phyloP scores from a whole-genome alignment of 495 filamentous ascomycete species.

The Daldinia bambusicola region DNA sequence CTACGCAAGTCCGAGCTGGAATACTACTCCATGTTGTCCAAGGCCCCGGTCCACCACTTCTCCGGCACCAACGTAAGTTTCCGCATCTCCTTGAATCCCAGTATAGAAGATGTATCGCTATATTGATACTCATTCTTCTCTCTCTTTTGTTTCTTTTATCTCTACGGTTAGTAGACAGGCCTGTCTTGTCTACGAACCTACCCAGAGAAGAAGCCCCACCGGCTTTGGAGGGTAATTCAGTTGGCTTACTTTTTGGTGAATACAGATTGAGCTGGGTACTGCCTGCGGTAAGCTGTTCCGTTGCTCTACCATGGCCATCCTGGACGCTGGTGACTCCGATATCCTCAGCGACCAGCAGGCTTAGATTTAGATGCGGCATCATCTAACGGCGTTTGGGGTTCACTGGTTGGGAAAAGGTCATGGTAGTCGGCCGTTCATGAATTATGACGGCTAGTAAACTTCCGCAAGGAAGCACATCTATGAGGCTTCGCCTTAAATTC shows the following conservation, averaged over 20 bases:
- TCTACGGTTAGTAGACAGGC: constrained; percentile 32
- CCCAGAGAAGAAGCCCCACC: constrained; percentile 83
- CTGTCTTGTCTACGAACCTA: constrained; percentile 45
- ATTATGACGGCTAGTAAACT: constrained; percentile 17
- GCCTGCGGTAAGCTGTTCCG: constrained; percentile 86
- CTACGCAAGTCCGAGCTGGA: constrained; percentile 96
- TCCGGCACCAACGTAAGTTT: constrained; percentile 93
- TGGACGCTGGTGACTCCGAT: constrained; percentile 98
- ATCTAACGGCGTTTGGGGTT: constrained; percentile 58
- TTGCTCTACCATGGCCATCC: constrained; percentile 92
- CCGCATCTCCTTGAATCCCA: constrained; percentile 13
- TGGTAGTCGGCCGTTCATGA: constrained; percentile 22
- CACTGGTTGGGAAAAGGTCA: constrained; percentile 44
- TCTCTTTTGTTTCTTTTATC: constrained; percentile 3
- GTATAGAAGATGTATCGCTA: constrained; percentile 30
- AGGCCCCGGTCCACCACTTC: constrained; percentile 95
- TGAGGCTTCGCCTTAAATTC: constrained; percentile 14
- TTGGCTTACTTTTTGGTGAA: constrained; percentile 57
- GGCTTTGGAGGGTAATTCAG: constrained; percentile 86
- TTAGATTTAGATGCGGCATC: constrained; percentile 54
- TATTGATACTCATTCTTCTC: constrained; percentile 22
- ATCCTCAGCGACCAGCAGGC: constrained; percentile 79
- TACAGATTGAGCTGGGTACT: constrained; percentile 94
- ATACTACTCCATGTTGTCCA: constrained; percentile 89
- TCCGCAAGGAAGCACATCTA: constrained; percentile 22